phyloP scores from a whole-genome alignment of 1,139 yeast species.

The Keqinozyma sinolaborantium region DNA sequence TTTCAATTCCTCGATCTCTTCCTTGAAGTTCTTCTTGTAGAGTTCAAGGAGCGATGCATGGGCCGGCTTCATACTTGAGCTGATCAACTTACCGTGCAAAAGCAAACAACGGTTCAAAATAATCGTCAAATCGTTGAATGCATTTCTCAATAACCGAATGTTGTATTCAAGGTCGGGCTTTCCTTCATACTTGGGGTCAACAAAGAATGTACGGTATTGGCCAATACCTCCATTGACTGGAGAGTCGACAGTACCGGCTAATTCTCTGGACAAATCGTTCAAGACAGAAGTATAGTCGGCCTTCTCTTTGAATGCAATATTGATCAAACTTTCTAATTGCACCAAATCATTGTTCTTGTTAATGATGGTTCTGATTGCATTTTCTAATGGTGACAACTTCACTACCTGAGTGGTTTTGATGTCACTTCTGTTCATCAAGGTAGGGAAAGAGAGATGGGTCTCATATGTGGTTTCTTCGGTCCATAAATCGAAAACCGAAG shows the following conservation, averaged over 20 bases:
- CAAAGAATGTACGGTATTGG: conserved; percentile 71
- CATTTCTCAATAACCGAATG: conserved; percentile 49
- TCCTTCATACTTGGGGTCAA: conserved; percentile 33
- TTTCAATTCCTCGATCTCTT: conserved; percentile 51
- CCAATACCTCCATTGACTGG: conserved; percentile 94
- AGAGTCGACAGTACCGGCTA: conserved; percentile 87
- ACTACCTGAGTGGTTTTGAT: conserved; percentile 50
- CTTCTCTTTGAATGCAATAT: conserved; percentile 53
- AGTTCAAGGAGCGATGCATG: conserved; percentile 66
- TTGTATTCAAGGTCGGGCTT: conserved; percentile 44
- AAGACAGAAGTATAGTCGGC: conserved; percentile 49
- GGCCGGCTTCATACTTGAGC: conserved; percentile 52
- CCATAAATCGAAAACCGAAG: conserved; percentile 76
- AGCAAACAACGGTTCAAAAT: conserved; percentile 65
- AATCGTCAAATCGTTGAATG: conserved; percentile 68
- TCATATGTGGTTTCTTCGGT: conserved; percentile 83
- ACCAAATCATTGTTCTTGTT: conserved; percentile 70
- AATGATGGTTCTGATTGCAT: conserved; percentile 68
- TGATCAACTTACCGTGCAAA: conserved; percentile 67
- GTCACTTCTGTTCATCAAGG: conserved; percentile 82
- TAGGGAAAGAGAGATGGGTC: conserved; percentile 77
- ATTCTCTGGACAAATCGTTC: conserved; percentile 69
- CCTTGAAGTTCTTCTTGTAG: conserved; percentile 64
- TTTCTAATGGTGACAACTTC: conserved; percentile 79
- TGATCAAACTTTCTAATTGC: conserved; percentile 63